Evolutionary conservation across 1,139 yeast species (phyloP).

Genomic region (Geotrichum fermentans): DNA sequence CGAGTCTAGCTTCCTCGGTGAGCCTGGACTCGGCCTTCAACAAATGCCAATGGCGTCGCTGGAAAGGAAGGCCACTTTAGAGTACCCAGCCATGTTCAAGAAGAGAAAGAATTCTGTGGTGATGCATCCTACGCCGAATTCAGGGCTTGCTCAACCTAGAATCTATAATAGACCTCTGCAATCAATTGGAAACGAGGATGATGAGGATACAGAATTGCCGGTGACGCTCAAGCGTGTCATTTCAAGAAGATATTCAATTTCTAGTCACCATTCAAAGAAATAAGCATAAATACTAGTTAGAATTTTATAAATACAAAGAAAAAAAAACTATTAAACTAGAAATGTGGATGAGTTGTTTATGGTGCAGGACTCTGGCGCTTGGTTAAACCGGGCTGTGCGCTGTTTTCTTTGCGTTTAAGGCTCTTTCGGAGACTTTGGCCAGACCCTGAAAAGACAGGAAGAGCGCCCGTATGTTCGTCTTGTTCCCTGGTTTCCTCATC

Average conservation of each 20-base stretch:
- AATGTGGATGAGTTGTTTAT: background rate
- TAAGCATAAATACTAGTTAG: background rate
- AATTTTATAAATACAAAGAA: too few species aligned
- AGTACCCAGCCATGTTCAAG: background rate
- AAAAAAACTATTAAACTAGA: too few species aligned
- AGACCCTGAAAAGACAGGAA: conserved; percentile 17
- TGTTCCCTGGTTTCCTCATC: conserved; percentile 39
- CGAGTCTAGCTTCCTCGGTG: background rate
- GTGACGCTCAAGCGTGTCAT: conserved; percentile 23
- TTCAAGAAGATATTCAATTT: conserved; percentile 19
- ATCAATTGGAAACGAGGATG: background rate
- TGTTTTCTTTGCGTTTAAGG: conserved; percentile 64
- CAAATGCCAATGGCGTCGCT: background rate
- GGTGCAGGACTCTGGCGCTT: conserved; percentile 5
- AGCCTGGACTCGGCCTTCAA: background rate
- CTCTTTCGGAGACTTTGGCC: conserved; percentile 46
- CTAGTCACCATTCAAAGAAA: background rate
- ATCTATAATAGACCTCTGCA: background rate
- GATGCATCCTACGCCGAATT: background rate
- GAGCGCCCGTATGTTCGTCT: conserved; percentile 25
- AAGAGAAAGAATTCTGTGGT: background rate
- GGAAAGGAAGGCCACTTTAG: conserved; percentile 1
- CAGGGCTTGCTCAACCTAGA: background rate
- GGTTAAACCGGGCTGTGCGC: background rate
- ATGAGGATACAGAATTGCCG: conserved; percentile 28